phyloP scores from a whole-genome alignment of 148 eudicot species.

The Simmondsia chinensis region DNA sequence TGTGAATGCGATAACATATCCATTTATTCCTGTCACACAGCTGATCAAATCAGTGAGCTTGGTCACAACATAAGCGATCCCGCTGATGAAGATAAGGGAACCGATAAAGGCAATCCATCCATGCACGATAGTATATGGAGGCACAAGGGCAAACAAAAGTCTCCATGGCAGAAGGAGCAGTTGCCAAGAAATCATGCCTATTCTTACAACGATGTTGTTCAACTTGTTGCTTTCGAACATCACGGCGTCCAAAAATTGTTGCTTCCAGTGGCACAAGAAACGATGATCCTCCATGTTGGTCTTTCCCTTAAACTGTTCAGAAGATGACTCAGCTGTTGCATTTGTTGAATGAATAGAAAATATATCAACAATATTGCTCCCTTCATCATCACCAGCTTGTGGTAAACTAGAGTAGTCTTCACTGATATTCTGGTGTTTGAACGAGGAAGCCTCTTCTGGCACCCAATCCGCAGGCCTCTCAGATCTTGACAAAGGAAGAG shows the following conservation, averaged over 20 bases:
- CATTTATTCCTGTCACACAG: conserved; percentile 84
- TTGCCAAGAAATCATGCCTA: conserved; percentile 42
- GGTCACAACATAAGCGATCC: conserved; percentile 75
- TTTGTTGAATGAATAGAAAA: conserved; percentile 54
- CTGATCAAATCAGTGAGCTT: conserved; percentile 67
- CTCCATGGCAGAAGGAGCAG: conserved; percentile 66
- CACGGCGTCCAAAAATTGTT: conserved; percentile 69
- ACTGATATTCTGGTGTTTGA: conserved; percentile 9
- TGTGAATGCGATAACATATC: conserved; percentile 82
- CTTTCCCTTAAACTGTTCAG: conserved; percentile 11
- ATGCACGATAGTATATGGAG: conserved; percentile 70
- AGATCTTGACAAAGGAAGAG: conserved; percentile 75
- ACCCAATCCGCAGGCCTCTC: conserved; percentile 92
- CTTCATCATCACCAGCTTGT: conserved; percentile 27
- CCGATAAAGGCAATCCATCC: conserved; percentile 91
- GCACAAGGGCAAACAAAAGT: conserved; percentile 68
- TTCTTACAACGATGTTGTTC: conserved; percentile 14
- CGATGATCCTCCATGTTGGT: conserved; percentile 10
- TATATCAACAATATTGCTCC: conserved; percentile 33
- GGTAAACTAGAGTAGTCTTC: conserved; percentile 23
- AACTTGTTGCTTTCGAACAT: conserved; percentile 40
- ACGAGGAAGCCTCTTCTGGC: conserved; percentile 41
- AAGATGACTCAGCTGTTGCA: conserved; percentile 29
- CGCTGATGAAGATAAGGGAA: conserved; percentile 64
- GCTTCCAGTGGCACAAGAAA: conserved; percentile 53